Conservation (phyloP, 192 early-diverging fungal genomes). For the Coemansia sp. region DNA sequence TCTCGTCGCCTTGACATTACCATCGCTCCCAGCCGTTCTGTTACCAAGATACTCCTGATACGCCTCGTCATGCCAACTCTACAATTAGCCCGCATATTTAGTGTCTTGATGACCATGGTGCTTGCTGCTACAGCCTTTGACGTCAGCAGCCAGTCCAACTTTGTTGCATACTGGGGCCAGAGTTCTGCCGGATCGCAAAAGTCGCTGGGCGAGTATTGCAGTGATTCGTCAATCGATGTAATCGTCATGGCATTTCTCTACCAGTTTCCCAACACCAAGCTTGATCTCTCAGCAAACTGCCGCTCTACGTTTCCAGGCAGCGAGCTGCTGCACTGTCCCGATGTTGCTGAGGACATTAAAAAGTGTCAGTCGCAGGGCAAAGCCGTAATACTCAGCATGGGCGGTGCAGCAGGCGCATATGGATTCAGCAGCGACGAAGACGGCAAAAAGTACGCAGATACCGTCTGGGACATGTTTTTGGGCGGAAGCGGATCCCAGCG, state of each 20-base stretch:
- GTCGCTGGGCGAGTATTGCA: conserved; percentile 59
- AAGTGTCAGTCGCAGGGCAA: conserved; percentile 67
- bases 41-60: not conserved
- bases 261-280: conserved; percentile 57
- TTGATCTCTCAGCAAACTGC: conserved; percentile 62
- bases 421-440: conserved; percentile 54
- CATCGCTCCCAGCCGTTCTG: not conserved
- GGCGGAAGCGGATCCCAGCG: conserved; percentile 59
- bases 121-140: conserved; percentile 16
- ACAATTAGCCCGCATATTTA: not conserved
- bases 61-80: not conserved
- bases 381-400: conserved; percentile 62
- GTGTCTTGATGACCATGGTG: not conserved
- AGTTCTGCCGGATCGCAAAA: conserved; percentile 52
- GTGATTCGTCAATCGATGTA: conserved; percentile 59
- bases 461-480: conserved; percentile 62
- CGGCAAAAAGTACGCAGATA: conserved; percentile 57
- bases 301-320: conserved; percentile 56
- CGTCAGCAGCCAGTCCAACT: conserved; percentile 39
- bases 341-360: conserved; percentile 62
- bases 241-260: conserved; percentile 63
- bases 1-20: not conserved
- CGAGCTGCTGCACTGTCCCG: conserved; percentile 58
- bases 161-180: conserved; percentile 54
- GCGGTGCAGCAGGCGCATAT: conserved; percentile 64